A percentile compares a stretch with the other conserved stretches of the same genome.
Evolutionary conservation across 139 green algal species (phyloP).

Genomic region (Micractinium conductrix): DNA sequence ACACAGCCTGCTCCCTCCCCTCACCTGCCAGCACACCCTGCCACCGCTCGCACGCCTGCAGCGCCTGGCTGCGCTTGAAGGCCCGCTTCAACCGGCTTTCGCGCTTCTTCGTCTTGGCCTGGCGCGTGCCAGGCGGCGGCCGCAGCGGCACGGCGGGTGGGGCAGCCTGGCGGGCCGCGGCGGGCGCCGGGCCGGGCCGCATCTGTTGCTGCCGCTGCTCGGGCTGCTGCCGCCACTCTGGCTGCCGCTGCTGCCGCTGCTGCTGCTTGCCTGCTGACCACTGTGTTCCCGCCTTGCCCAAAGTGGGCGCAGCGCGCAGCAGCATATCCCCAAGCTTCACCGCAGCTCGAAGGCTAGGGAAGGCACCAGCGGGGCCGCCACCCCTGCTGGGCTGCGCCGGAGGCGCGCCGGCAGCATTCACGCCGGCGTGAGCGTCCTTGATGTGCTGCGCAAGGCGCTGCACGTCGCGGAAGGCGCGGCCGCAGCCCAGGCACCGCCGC

Average conservation of each 20-base stretch:
- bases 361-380: neutral
- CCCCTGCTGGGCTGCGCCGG: slow-evolving; percentile 4
- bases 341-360: neutral
- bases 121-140: slow-evolving; percentile 12
- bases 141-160: too few relatives aligned
- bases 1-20: too few relatives aligned
- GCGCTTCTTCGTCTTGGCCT: slow-evolving; percentile 10
- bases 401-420: neutral
- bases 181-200: too few relatives aligned
- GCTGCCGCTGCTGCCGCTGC: neutral
- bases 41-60: slow-evolving; percentile 13
- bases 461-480: slow-evolving; percentile 61
- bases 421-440: slow-evolving; percentile 60
- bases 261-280: neutral
- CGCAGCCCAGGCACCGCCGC: slow-evolving; percentile 71
- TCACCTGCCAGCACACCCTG: slow-evolving; percentile 25
- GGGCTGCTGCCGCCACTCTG: neutral
- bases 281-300: neutral
- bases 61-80: slow-evolving; percentile 30
- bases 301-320: neutral
- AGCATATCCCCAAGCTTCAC: slow-evolving; percentile 19
- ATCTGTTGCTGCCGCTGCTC: neutral
- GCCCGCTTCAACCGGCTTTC: slow-evolving; percentile 27
- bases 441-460: slow-evolving; percentile 77
- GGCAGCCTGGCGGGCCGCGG: neutral